phyloP scores from a whole-genome alignment of 805 yeast genomes.

The Wickerhamomyces silvicola region DNA sequence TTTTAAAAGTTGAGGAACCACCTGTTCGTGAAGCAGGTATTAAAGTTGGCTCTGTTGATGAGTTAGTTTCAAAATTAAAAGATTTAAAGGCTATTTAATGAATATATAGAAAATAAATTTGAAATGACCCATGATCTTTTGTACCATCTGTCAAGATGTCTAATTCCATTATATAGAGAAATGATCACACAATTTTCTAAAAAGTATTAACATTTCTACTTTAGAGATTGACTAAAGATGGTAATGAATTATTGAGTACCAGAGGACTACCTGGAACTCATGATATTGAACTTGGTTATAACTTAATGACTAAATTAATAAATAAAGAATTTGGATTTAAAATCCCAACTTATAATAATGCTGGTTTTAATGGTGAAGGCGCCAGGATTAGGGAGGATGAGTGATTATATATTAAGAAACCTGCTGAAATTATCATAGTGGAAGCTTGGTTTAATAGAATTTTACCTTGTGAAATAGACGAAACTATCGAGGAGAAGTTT shows the following conservation, averaged over 20 bases:
- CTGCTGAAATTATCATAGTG: slow-evolving; percentile 61
- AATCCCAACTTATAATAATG: slow-evolving; percentile 76
- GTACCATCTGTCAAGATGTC: slow-evolving; percentile 36
- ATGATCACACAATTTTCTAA: too few species aligned
- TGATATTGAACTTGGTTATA: slow-evolving; percentile 39
- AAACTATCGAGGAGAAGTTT: slow-evolving; percentile 11
- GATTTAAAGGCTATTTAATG: slow-evolving; percentile 32
- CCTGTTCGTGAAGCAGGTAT: slow-evolving; percentile 75
- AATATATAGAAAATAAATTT: slow-evolving; percentile 15
- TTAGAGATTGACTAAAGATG: slow-evolving; percentile 37
- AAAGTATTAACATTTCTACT: slow-evolving; percentile 42
- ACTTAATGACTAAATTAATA: slow-evolving; percentile 28
- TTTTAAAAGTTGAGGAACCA: slow-evolving; percentile 78
- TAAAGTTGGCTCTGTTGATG: slow-evolving; percentile 76
- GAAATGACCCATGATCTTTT: slow-evolving; percentile 36
- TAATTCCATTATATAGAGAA: too few species aligned
- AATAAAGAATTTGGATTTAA: slow-evolving; percentile 23
- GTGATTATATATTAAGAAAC: slow-evolving; percentile 32
- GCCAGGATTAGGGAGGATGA: slow-evolving; percentile 46
- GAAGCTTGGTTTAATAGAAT: slow-evolving; percentile 97
- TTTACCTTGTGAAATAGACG: slow-evolving; percentile 30
- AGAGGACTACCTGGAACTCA: slow-evolving; percentile 95
- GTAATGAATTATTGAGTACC: slow-evolving; percentile 58
- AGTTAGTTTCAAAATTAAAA: slow-evolving; percentile 70
- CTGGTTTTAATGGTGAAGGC: slow-evolving; percentile 66